These are phyloP conservation scores for Fermentozyma sake DNA, from an alignment of 1,139 yeast genomes.

Conservation along the genomic window DNA sequence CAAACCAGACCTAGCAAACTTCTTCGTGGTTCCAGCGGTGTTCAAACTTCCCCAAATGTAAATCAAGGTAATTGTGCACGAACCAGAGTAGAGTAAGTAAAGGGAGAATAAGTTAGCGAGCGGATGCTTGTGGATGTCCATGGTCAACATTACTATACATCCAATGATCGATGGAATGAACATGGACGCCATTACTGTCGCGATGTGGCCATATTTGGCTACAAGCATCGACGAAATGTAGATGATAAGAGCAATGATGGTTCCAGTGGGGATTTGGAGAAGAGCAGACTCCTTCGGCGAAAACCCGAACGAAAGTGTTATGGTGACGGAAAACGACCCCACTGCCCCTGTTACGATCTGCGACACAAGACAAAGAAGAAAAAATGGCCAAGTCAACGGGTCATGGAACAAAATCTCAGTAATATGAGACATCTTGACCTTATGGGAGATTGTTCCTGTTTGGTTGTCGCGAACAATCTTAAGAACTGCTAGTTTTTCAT, in stretches of 20 bases:
- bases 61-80: constrained; percentile 15
- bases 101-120: constrained; percentile 33
- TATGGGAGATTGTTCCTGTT: constrained; percentile 26
- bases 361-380: constrained; percentile 28
- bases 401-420: constrained; percentile 29
- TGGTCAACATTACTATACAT: constrained; percentile 27
- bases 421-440: constrained; percentile 24
- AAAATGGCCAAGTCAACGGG: constrained; percentile 34
- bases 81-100: constrained; percentile 27
- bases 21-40: constrained; percentile 15
- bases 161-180: constrained; percentile 34
- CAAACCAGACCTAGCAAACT: constrained; percentile 12
- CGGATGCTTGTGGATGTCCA: no score
- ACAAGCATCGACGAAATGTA: constrained; percentile 28
- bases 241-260: constrained; percentile 31
- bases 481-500: constrained; percentile 26
- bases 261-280: constrained; percentile 39
- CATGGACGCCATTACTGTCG: constrained; percentile 26
- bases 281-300: constrained; percentile 28
- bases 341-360: constrained; percentile 42
- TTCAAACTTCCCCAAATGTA: constrained; percentile 15
- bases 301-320: constrained; percentile 36
- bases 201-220: constrained; percentile 21
- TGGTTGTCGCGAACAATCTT: constrained; percentile 13
- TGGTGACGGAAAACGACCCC: constrained; percentile 36